Percentiles rank a stretch among this genome's conserved stretches.
phyloP scores from a whole-genome alignment of 164 flowering plant genomes.

The Chimonanthus praecox region DNA sequence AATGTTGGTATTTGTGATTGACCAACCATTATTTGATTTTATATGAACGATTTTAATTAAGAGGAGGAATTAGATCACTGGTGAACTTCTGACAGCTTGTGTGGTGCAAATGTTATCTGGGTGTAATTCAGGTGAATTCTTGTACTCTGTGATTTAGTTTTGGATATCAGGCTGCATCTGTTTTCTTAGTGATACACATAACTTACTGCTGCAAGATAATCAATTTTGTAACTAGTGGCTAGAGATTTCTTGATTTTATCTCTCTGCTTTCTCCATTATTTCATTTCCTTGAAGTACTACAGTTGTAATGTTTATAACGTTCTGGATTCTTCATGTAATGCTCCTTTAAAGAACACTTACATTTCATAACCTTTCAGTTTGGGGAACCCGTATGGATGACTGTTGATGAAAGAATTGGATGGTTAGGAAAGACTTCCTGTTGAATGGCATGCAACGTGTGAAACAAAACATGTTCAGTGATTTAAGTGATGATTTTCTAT shows the following conservation, averaged over 20 bases:
- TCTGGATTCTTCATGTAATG: not conserved
- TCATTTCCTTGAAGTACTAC: no score
- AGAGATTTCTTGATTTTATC: no score
- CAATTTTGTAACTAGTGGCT: not conserved
- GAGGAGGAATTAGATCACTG: no score
- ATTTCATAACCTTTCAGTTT: no score
- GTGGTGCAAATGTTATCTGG: not conserved
- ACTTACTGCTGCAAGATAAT: not conserved
- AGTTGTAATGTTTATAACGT: no score
- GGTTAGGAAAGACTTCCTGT: not conserved
- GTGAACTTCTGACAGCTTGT: not conserved
- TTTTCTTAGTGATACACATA: no score
- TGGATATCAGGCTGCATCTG: not conserved
- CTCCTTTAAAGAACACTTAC: not conserved
- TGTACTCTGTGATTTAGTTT: not conserved
- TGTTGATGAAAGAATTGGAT: not conserved
- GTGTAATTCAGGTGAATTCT: not conserved
- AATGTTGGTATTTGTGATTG: no score
- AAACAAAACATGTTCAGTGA: no score
- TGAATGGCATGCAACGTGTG: not conserved
- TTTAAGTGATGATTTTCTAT: no score
- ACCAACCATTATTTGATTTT: no score
- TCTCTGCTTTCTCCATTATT: no score
- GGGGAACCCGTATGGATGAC: not conserved
- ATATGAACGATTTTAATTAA: no score